Conservation (phyloP, 2,329 filamentous ascomycete species). For the Thelonectria discophora region DNA sequence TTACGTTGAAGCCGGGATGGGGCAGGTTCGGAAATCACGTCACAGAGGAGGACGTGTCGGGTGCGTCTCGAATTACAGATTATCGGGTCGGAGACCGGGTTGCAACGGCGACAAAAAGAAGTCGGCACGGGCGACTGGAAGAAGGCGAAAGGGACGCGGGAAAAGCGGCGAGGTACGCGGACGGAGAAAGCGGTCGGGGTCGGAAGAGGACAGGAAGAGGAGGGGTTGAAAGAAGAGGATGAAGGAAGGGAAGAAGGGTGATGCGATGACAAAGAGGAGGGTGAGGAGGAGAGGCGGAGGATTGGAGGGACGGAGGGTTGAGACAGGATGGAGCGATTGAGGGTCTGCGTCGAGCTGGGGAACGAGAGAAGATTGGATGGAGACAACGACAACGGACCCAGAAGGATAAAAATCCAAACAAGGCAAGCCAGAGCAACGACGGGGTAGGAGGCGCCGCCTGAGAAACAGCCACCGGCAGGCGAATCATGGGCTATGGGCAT, state of each 20-base stretch:
- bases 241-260: constrained; percentile 10
- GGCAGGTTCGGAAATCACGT: constrained; percentile 39
- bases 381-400: constrained; percentile 16
- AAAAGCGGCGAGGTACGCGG: constrained; percentile 14
- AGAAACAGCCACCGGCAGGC: constrained; percentile 9
- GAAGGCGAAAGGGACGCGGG: constrained; percentile 3
- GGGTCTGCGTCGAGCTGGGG: constrained; percentile 16
- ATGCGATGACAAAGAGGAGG: constrained; percentile 12
- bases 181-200: constrained; percentile 10
- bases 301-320: constrained; percentile 9
- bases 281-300: constrained; percentile 7
- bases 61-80: constrained; percentile 36
- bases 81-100: constrained; percentile 30
- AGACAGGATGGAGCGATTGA: constrained; percentile 5
- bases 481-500: neutral
- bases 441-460: constrained; percentile 7
- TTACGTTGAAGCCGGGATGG: constrained; percentile 28
- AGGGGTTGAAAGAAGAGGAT: constrained; percentile 6
- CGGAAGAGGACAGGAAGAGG: constrained; percentile 1
- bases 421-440: constrained; percentile 19
- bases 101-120: constrained; percentile 27
- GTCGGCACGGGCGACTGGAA: constrained; percentile 1
- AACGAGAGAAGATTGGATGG: constrained; percentile 19
- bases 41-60: constrained; percentile 33
- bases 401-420: constrained; percentile 8